These are phyloP conservation scores for Camillea tinctor DNA, from an alignment of 2,329 filamentous ascomycete genomes.

Conservation along the genomic window DNA sequence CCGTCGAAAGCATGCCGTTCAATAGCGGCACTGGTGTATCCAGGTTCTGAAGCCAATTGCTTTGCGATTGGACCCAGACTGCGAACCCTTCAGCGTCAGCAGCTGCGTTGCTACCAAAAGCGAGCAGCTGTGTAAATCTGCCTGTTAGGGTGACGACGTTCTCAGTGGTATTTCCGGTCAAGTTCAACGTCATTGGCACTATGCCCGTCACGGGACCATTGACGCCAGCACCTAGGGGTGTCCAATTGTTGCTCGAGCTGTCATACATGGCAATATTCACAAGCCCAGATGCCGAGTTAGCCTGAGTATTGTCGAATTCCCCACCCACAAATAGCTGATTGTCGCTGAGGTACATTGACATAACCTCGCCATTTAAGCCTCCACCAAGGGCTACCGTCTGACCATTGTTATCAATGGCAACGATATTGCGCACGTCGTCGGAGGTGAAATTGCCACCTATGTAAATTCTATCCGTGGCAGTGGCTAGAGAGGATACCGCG, in stretches of 20 bases:
- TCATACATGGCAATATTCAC: constrained; percentile 78
- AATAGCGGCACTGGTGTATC: constrained; percentile 63
- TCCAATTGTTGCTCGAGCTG: constrained; percentile 67
- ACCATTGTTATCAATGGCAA: constrained; percentile 66
- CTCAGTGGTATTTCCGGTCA: constrained; percentile 67
- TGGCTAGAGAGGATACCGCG: constrained; percentile 66
- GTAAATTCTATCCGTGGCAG: constrained; percentile 64
- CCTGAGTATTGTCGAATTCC: constrained; percentile 72
- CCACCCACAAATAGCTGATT: constrained; percentile 78
- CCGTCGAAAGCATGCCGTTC: constrained; percentile 69
- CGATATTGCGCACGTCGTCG: constrained; percentile 68
- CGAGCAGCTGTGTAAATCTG: constrained; percentile 70
- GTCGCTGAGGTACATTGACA: constrained; percentile 65
- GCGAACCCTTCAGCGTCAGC: constrained; percentile 73
- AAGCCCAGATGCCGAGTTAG: constrained; percentile 61
- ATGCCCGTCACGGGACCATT: constrained; percentile 74
- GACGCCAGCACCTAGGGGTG: constrained; percentile 78
- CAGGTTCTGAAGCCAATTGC: constrained; percentile 86
- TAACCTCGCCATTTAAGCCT: constrained; percentile 79
- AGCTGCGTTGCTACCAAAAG: constrained; percentile 62
- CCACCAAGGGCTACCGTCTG: constrained; percentile 62
- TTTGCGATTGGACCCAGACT: constrained; percentile 82
- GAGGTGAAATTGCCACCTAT: constrained; percentile 84
- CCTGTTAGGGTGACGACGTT: constrained; percentile 78
- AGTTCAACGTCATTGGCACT: constrained; percentile 75